Base-by-base conservation (phyloP, 768 basidiomycete species). In the Suillus clintonianus region DNA sequence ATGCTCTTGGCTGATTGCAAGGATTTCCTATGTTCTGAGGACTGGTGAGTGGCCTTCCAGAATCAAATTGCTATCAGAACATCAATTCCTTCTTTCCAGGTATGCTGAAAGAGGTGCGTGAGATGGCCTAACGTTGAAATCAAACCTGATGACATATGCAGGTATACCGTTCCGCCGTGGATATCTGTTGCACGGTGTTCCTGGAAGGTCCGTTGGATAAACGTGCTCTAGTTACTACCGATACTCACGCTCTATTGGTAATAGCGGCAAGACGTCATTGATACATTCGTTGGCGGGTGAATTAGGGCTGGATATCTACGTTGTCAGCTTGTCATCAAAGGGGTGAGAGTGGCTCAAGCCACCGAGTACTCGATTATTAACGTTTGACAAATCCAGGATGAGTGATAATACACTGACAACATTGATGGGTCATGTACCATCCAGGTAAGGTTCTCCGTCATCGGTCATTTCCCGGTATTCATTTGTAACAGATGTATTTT, bases 91-190 rank as follows among this genome's bases (percentile, higher is more conserved):
- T 41, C 63, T 47, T 41, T 72, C 42, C 71, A 93, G 92, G 92
- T 95, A 95, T 81, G 92, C 92, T 64, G 92, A 94, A 72, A 84
- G 93, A 84, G 93, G 93, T 91, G 64, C 55, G 85, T 79, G 59
- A 61, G 56, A 63, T 60, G 60, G 64, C 64, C 53, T 63, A 62
- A 67, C 67, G 62, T 71, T 60, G 34, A 60, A 39, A 60, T 62
- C 64, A 62, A 62, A 63, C 60, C 64, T 70, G 60, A 71, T 68
- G 58, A 58, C 64, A 63, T 48, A 30, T 62, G 11, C 65, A 92
- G 91, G 92, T 32, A 95, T 94, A 72, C 92, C 92, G 27, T 95
- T 93, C 83, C 87, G 93, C 62, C 83, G 92, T 73, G 92, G 92
- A 47, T 94, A 94, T 76, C 80, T 95, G 32, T 76, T 94, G 30